Evolutionary conservation across 1,284 basidiomycete genomes (phyloP).

Genomic region (Sutorius eximius): DNA sequence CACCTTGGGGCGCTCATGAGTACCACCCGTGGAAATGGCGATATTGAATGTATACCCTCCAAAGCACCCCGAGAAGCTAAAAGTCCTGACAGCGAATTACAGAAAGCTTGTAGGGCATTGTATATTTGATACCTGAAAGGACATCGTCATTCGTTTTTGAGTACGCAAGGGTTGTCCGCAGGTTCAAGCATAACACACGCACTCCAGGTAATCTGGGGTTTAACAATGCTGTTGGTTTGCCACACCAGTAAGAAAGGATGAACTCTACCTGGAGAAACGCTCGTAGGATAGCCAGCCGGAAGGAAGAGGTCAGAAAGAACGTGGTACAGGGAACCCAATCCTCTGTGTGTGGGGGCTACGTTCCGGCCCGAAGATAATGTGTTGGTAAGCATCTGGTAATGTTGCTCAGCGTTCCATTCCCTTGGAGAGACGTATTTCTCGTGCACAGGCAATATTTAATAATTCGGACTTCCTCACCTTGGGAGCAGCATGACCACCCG

Average conservation of each 20-base stretch:
- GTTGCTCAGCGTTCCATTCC: conserved; percentile 2
- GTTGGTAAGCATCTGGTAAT: conserved; percentile 1
- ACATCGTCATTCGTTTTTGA: neutral
- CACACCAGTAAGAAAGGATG: neutral
- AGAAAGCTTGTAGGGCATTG: conserved; percentile 68
- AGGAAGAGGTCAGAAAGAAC: conserved; percentile 53
- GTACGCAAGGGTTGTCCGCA: neutral
- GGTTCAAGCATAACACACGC: conserved; percentile 4
- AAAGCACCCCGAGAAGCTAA: conserved; percentile 67
- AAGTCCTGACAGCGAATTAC: conserved; percentile 61
- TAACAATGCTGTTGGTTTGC: neutral
- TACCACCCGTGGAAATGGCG: neutral
- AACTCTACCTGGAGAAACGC: conserved; percentile 56
- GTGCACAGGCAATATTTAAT: neutral
- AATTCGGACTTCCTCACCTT: conserved; percentile 15
- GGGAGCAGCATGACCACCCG: neutral
- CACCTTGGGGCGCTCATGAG: conserved; percentile 40
- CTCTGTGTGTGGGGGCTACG: neutral
- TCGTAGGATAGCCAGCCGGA: conserved; percentile 59
- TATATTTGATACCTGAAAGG: conserved; percentile 55
- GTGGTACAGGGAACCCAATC: conserved; percentile 17
- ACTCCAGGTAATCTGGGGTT: conserved; percentile 36
- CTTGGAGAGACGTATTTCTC: conserved; percentile 1
- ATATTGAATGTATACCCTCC: conserved; percentile 46
- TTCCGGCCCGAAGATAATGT: neutral